Evolutionary conservation across 1,284 basidiomycete genomes (phyloP).

Genomic region (Phellopilus nigrolimitatus): DNA sequence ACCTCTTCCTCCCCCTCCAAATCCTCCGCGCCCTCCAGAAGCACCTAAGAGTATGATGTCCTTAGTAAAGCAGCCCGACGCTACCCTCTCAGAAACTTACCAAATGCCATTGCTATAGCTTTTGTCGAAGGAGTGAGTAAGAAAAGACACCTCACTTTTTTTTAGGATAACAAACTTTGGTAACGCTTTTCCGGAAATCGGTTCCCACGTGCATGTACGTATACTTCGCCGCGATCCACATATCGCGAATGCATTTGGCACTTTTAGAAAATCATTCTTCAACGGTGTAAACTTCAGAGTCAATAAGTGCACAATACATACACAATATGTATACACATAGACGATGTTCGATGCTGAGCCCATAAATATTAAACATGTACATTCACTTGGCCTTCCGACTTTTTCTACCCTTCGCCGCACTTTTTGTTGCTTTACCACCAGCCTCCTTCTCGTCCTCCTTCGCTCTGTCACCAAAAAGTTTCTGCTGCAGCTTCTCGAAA

Average conservation of each 20-base stretch:
- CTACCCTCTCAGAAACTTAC: constrained; percentile 22
- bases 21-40: constrained; percentile 41
- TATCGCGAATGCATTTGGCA: too few species aligned
- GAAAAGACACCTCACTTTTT: constrained; percentile 5
- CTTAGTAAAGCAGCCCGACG: not conserved
- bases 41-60: constrained; percentile 32
- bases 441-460: constrained; percentile 31
- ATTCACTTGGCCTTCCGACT: constrained; percentile 35
- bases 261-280: too few species aligned
- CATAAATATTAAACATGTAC: not conserved
- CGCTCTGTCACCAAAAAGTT: constrained; percentile 40
- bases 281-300: too few species aligned
- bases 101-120: constrained; percentile 32
- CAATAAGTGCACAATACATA: too few species aligned
- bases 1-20: constrained; percentile 28
- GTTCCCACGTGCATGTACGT: constrained; percentile 11
- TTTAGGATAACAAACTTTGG: constrained; percentile 1
- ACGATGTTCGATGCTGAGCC: too few species aligned
- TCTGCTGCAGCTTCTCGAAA: constrained; percentile 59
- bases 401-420: not conserved
- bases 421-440: constrained; percentile 22
- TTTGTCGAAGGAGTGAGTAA: not conserved
- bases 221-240: not conserved
- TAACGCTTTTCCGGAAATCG: not conserved
- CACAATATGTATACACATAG: too few species aligned